Evolutionary conservation across 306 rosid genomes (phyloP).

Genomic region (Cucurbita maxima): DNA sequence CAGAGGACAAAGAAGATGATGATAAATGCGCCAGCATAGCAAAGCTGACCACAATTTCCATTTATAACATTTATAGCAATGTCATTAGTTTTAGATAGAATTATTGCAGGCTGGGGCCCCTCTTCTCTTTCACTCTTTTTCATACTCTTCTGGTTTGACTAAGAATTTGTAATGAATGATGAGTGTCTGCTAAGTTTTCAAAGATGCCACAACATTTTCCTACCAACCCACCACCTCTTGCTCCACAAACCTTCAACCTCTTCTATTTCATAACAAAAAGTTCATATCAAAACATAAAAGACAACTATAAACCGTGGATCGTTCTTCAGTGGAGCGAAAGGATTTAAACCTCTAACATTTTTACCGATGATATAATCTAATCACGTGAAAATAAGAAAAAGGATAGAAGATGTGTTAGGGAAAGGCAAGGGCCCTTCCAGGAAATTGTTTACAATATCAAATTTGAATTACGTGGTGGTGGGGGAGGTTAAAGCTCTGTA

Average conservation of each 20-base stretch:
- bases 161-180: neutral
- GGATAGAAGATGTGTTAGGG: neutral
- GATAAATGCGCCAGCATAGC: neutral
- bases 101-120: neutral
- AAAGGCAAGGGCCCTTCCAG: neutral
- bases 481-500: constrained; percentile 43
- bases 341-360: neutral
- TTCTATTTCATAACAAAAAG: too few relatives aligned
- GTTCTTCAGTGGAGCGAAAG: neutral
- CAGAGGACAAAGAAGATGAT: neutral
- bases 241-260: neutral
- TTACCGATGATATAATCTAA: too few relatives aligned
- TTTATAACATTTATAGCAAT: neutral
- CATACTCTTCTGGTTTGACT: neutral
- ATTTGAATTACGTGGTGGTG: constrained; percentile 8
- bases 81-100: neutral
- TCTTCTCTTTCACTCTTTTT: too few relatives aligned
- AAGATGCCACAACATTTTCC: neutral
- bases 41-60: neutral
- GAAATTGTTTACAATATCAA: constrained; percentile 4
- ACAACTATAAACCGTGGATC: neutral
- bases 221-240: neutral
- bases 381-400: neutral
- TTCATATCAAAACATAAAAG: neutral
- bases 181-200: neutral